Evolutionary conservation across 73 alveolate genomes (phyloP), one percentile per base, ranked within the genome.

Genomic region (Uronychia setigera): DNA sequence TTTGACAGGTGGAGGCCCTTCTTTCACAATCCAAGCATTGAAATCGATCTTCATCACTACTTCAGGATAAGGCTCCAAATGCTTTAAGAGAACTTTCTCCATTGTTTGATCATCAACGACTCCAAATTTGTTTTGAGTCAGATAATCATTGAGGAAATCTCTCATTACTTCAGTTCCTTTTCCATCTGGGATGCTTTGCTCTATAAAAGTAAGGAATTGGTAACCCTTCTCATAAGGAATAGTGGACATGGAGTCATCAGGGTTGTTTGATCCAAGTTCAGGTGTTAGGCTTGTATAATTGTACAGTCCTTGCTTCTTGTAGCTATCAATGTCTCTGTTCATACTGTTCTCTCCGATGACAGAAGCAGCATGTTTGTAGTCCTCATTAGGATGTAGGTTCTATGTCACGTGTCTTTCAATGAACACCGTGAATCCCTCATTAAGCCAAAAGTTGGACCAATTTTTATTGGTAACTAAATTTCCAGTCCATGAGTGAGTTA

Each of bases 171-270:
- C 95, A 59, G 81, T 97, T 0, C 99, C 99, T n/a, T n/a, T n/a
- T n/a, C n/a, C n/a, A n/a, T n/a, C n/a, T n/a, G n/a, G n/a, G 0
- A 98, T 97, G 35, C 85, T 82, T 59, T 83, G 85, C 92, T 98
- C 99, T 79, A 98, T 83, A 92, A 82, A 97, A 67, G 92, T 80
- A 31, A 98, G 91, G 88, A 95, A 97, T 83, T 91, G 94, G 87
- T 89, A 97, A 35, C 99, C 99, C 85, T 97, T 97, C 80, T 97
- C 99, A 85, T 98, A 98, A n/a, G 99, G 99, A 58, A 98, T 90
- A 29, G 97, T 86, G 26, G 99, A 95, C 78, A 98, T 97, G 0
- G 99, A 96, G 88, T 98, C 99, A 83, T 98, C 99, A 27, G 99
- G 99, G 79, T 98, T 97, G 29, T 92, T 82, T 13, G 96, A 96